Conservation (phyloP, 129 eudicot genomes). For the Centella asiatica region DNA sequence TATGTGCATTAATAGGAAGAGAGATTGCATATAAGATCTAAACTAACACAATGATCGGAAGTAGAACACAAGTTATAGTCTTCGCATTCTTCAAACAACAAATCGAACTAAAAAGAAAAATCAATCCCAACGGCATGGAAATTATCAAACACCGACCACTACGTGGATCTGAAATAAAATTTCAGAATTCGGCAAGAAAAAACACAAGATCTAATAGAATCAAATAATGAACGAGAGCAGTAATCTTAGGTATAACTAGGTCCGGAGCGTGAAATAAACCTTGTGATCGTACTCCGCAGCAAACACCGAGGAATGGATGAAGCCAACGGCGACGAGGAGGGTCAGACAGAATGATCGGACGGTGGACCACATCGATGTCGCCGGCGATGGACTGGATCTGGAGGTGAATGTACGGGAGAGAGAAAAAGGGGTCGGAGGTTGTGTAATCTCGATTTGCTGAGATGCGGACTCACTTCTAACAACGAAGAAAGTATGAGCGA, state of each 20-base stretch:
- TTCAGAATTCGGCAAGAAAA: not conserved
- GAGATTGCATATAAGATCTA: too few species aligned
- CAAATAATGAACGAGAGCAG: not conserved
- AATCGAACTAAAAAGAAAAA: not conserved
- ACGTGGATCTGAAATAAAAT: conserved; percentile 22
- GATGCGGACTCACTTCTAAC: not conserved
- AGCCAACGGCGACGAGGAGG: conserved; percentile 21
- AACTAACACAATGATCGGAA: not conserved
- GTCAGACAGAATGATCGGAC: conserved; percentile 34
- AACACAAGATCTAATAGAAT: conserved; percentile 21
- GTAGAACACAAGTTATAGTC: not conserved
- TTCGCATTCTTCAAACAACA: not conserved
- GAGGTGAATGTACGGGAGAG: conserved; percentile 11
- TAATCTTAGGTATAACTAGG: conserved; percentile 3
- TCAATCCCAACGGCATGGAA: not conserved
- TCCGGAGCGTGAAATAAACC: conserved; percentile 26
- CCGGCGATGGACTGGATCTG: conserved; percentile 40
- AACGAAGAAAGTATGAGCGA: not conserved
- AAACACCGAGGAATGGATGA: conserved; percentile 43
- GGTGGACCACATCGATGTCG: conserved; percentile 58
- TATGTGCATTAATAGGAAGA: too few species aligned
- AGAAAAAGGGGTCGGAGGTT: not conserved
- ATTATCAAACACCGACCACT: not conserved
- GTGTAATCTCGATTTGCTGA: not conserved
- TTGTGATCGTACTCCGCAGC: conserved; percentile 79